These are phyloP conservation scores for Tuber indicum DNA, from an alignment of 495 filamentous ascomycete species.

Conservation along the genomic window DNA sequence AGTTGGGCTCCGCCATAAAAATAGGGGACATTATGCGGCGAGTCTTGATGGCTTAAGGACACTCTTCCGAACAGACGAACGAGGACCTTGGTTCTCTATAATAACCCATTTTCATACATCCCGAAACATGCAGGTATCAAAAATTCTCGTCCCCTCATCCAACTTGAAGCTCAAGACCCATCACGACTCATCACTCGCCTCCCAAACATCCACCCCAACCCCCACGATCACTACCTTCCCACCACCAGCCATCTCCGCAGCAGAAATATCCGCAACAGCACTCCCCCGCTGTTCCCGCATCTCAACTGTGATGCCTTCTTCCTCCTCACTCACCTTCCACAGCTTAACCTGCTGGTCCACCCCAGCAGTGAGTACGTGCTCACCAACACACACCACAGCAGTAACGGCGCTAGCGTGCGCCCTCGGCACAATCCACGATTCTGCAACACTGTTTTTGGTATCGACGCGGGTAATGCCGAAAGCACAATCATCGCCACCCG, in stretches of 20 bases:
- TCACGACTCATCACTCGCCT: constrained; percentile 15
- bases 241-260: neutral
- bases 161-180: neutral
- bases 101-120: neutral
- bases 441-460: neutral
- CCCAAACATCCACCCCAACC: constrained; percentile 50
- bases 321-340: constrained; percentile 51
- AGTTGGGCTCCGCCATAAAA: neutral
- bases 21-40: neutral
- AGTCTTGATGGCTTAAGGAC: neutral
- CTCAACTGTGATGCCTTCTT: constrained; percentile 1
- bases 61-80: neutral
- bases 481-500: constrained; percentile 36
- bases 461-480: constrained; percentile 16
- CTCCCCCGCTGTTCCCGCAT: constrained; percentile 64
- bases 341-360: constrained; percentile 77
- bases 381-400: constrained; percentile 51
- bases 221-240: constrained; percentile 46
- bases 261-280: constrained; percentile 36
- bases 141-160: neutral
- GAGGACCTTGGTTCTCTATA: neutral
- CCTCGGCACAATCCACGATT: constrained; percentile 50
- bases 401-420: constrained; percentile 81
- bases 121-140: neutral
- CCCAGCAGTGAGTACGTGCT: constrained; percentile 55